phyloP scores from a whole-genome alignment of 1,284 basidiomycete genomes.

The Fomitopsis palustris region DNA sequence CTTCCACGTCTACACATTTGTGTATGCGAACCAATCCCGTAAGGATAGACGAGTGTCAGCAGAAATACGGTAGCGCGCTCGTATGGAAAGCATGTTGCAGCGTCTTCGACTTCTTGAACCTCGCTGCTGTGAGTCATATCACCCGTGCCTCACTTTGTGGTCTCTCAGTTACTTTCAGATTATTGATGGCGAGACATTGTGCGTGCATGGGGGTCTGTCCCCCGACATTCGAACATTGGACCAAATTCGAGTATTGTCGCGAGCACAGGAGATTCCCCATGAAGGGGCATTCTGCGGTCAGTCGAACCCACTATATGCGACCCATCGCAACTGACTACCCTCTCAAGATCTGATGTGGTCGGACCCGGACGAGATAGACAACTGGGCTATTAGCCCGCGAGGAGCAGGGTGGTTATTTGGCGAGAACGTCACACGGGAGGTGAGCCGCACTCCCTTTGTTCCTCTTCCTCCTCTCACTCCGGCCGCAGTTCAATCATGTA shows the following conservation, averaged over 20 bases:
- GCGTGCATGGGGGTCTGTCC: constrained; percentile 91
- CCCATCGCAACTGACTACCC: neutral
- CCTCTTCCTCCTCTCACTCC: neutral
- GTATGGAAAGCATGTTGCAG: constrained; percentile 97
- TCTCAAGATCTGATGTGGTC: constrained; percentile 92
- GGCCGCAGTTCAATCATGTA: constrained; percentile 82
- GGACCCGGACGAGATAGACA: constrained; percentile 93
- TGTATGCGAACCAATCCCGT: neutral
- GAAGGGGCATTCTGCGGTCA: constrained; percentile 96
- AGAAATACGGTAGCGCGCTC: constrained; percentile 91
- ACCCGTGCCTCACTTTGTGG: too few relatives aligned
- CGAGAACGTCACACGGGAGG: constrained; percentile 81
- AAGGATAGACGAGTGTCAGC: constrained; percentile 87
- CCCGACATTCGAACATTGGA: constrained; percentile 92
- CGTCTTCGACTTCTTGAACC: constrained; percentile 92
- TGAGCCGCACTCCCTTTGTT: constrained; percentile 28
- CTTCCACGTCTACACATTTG: neutral
- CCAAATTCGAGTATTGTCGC: constrained; percentile 86
- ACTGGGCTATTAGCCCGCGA: constrained; percentile 92
- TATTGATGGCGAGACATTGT: constrained; percentile 87
- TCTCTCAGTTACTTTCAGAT: too few relatives aligned
- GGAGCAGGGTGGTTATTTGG: constrained; percentile 98
- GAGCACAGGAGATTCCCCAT: constrained; percentile 95
- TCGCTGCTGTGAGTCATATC: constrained; percentile 88
- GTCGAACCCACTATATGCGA: constrained; percentile 21